Evolutionary conservation across 1,284 basidiomycete species (phyloP), one percentile per base, ranked within the genome.

Genomic region (Peniophora sp.): DNA sequence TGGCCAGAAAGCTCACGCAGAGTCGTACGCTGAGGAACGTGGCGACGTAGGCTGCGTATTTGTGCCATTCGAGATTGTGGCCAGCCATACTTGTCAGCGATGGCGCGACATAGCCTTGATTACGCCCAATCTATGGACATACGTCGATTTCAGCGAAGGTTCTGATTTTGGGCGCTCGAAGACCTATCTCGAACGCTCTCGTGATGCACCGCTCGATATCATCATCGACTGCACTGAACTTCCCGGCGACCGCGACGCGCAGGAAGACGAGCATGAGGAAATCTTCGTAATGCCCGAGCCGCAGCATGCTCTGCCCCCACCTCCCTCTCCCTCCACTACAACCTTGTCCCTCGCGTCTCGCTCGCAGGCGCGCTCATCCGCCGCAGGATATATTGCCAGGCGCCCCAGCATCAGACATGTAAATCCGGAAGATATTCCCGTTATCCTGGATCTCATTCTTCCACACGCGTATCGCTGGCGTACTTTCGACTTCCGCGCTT

Each of bases 391-490:
- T 57, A 58, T 11, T 49, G 52, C 3, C 22, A 12, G 10, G 10
- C 10, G 12, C 24, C 11, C 3, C 18, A 17, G 3, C 39, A 20
- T 20, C 43, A 27, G 42, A 15, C 48, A 42, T 12, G 24, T 55
- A 35, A 49, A 50, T 9, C 47, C 59, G 6, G 48, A 50, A 11
- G 68, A 76, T 36, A 54, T 78, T 22, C 52, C 57, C 37, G 50
- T 57, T 9, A 73, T 84, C 42, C 60, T 76, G 24, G 68, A 75
- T 43, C 59, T 85, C 45, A 65, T 85, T 47, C 60, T 71, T 27
- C 77, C 82, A 0, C 72, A 77, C 55, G 67, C 76, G 46, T 60
- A 62, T 11, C 73, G 75, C 18, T 85, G 81, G 82, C 68, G 68
- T 39, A 51, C 62, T 17, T 64, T 85, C 53, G 68, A 73, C 36